A percentile compares a stretch with the other conserved stretches of the same genome.
Evolutionary conservation across 108 stramenopile species (phyloP).

Genomic region (Cyclotella kingstonii): DNA sequence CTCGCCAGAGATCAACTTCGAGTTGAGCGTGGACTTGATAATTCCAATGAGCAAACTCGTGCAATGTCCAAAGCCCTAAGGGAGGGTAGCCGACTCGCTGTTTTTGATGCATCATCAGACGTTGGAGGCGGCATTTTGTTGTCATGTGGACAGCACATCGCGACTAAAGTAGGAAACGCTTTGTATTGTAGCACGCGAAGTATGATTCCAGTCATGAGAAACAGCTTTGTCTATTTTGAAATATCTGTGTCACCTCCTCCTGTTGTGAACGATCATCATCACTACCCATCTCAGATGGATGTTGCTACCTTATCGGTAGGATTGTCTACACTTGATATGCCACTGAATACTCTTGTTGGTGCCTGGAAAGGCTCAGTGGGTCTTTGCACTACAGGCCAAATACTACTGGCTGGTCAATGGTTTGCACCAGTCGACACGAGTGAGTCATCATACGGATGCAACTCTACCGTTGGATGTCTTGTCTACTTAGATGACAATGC

Average conservation of each 20-base stretch:
- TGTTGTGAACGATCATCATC: slow-evolving; percentile 24
- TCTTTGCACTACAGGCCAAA: slow-evolving; percentile 91
- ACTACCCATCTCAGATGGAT: slow-evolving; percentile 11
- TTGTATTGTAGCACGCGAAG: slow-evolving; percentile 81
- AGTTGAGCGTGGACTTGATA: slow-evolving; percentile 71
- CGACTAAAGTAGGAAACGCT: slow-evolving; percentile 87
- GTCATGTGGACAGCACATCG: slow-evolving; percentile 89
- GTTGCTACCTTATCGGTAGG: slow-evolving; percentile 81
- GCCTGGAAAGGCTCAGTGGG: slow-evolving; percentile 92
- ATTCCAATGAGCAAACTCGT: slow-evolving; percentile 76
- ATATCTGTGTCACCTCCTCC: slow-evolving; percentile 74
- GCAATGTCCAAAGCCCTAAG: slow-evolving; percentile 82
- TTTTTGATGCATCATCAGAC: slow-evolving; percentile 85
- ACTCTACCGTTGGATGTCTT: slow-evolving; percentile 88
- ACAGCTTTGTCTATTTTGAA: slow-evolving; percentile 94
- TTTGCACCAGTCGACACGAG: slow-evolving; percentile 60
- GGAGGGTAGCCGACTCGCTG: slow-evolving; percentile 81
- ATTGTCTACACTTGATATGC: slow-evolving; percentile 94
- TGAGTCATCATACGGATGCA: slow-evolving; percentile 61
- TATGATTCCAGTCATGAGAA: slow-evolving; percentile 91
- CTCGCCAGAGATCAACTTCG: slow-evolving; percentile 93
- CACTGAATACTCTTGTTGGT: slow-evolving; percentile 91
- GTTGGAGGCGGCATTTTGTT: slow-evolving; percentile 69
- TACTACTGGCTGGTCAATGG: slow-evolving; percentile 81
- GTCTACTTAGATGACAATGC: slow-evolving; percentile 89